phyloP scores from a whole-genome alignment of 1,284 basidiomycete genomes.

The Ustilago shanxiensis region DNA sequence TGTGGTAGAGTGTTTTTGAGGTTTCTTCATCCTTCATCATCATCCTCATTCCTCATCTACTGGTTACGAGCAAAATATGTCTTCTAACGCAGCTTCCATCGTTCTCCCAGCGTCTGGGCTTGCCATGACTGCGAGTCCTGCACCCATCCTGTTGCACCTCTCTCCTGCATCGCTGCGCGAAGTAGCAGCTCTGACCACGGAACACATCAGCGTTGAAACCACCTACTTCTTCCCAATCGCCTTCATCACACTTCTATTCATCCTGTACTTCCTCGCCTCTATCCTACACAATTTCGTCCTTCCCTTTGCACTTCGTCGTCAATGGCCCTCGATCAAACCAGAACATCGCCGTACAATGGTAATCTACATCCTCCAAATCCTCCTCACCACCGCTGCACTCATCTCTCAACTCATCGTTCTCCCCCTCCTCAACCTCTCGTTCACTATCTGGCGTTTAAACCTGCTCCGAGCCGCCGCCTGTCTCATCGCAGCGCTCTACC shows the following conservation, averaged over 20 bases:
- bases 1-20: too few relatives aligned
- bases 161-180: slow-evolving; percentile 10
- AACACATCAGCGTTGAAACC: slow-evolving; percentile 12
- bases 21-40: too few relatives aligned
- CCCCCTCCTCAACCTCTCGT: slow-evolving; percentile 17
- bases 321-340: slow-evolving; percentile 21
- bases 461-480: slow-evolving; percentile 21
- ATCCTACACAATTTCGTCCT: slow-evolving; percentile 22
- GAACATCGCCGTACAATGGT: slow-evolving; percentile 38
- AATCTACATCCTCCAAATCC: slow-evolving; percentile 30
- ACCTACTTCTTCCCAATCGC: slow-evolving; percentile 18
- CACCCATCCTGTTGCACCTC: slow-evolving; percentile 21
- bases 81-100: neutral
- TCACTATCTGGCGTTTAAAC: slow-evolving; percentile 21
- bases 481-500: slow-evolving; percentile 38
- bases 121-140: slow-evolving; percentile 1
- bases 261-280: slow-evolving; percentile 23
- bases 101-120: neutral
- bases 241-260: slow-evolving; percentile 27
- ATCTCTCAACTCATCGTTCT: slow-evolving; percentile 21
- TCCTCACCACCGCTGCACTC: slow-evolving; percentile 29
- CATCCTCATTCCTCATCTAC: too few relatives aligned
- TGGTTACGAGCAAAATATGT: too few relatives aligned
- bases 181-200: slow-evolving; percentile 3
- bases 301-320: slow-evolving; percentile 4